These are phyloP conservation scores for Salvia miltiorrhiza DNA, from an alignment of 257 asterid genomes.

Conservation along the genomic window DNA sequence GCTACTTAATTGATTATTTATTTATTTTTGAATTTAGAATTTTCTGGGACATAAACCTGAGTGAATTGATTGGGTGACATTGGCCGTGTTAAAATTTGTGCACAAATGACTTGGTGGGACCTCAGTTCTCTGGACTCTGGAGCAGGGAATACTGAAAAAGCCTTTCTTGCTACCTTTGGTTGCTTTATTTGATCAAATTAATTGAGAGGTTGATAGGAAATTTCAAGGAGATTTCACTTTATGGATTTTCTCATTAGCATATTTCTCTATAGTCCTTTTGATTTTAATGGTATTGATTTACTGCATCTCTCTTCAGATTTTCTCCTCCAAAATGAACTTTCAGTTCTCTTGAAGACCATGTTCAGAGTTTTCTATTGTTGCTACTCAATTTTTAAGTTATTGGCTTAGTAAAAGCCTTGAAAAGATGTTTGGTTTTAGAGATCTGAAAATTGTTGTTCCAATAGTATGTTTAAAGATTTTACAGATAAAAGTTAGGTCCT, in stretches of 20 bases:
- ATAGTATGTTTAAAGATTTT: neutral
- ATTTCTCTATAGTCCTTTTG: neutral
- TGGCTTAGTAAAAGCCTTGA: neutral
- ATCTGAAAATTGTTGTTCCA: neutral
- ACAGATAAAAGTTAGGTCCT: neutral
- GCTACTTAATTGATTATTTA: neutral
- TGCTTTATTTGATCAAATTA: neutral
- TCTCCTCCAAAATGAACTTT: too few relatives aligned
- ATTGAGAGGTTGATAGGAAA: neutral
- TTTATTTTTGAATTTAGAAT: neutral
- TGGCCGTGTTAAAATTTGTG: neutral
- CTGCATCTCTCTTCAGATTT: neutral
- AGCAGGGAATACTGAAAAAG: neutral
- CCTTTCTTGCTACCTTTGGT: neutral
- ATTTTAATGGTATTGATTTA: neutral
- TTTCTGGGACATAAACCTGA: neutral
- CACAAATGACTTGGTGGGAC: neutral
- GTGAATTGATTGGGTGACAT: neutral
- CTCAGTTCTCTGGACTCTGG: conserved; percentile 2
- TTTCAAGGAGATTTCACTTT: neutral
- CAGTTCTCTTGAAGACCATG: neutral
- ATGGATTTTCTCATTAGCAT: neutral
- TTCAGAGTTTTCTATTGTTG: neutral
- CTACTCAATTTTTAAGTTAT: neutral
- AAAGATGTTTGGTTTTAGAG: neutral